Percentiles rank a stretch among this genome's conserved stretches.
Conservation (phyloP, 2,329 filamentous ascomycete genomes). For the Fusarium sp. region DNA sequence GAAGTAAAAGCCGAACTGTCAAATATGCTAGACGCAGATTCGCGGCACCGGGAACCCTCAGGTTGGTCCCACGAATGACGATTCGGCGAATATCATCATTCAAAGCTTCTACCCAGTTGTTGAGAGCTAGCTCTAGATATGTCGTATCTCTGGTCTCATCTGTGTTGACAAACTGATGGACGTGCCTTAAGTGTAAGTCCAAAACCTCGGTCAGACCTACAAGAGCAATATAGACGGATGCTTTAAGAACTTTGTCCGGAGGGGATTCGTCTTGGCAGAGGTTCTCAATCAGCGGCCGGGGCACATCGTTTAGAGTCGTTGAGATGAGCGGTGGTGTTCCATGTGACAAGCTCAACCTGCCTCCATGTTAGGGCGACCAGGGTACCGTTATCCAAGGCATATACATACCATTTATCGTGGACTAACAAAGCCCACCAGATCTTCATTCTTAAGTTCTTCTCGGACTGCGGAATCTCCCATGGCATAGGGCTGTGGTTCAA, state of each 20-base stretch:
- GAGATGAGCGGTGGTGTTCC: conserved; percentile 67
- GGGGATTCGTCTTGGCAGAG: conserved; percentile 47
- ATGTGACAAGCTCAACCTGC: conserved; percentile 66
- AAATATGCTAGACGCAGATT: conserved; percentile 68
- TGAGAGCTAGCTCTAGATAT: conserved; percentile 57
- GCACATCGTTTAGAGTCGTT: conserved; percentile 64
- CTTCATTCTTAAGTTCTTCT: conserved; percentile 66
- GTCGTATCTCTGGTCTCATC: conserved; percentile 46
- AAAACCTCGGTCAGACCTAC: conserved; percentile 60
- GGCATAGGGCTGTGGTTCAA: conserved; percentile 66
- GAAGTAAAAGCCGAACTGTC: conserved; percentile 62
- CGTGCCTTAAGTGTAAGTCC: conserved; percentile 51
- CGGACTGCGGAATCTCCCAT: conserved; percentile 67
- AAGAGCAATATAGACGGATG: conserved; percentile 62
- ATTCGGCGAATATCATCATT: conserved; percentile 56
- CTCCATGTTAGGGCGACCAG: conserved; percentile 2
- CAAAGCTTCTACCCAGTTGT: conserved; percentile 62
- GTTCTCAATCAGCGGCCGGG: conserved; percentile 57
- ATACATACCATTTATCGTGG: conserved; percentile 67
- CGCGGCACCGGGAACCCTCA: conserved; percentile 61
- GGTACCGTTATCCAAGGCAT: fast-evolving
- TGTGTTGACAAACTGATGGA: conserved; percentile 54
- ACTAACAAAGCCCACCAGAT: conserved; percentile 71
- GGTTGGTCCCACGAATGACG: conserved; percentile 59
- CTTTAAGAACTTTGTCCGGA: conserved; percentile 43